Base-by-base conservation (phyloP, 192 early-diverging fungal species). In the Gonapodya prolifera region DNA sequence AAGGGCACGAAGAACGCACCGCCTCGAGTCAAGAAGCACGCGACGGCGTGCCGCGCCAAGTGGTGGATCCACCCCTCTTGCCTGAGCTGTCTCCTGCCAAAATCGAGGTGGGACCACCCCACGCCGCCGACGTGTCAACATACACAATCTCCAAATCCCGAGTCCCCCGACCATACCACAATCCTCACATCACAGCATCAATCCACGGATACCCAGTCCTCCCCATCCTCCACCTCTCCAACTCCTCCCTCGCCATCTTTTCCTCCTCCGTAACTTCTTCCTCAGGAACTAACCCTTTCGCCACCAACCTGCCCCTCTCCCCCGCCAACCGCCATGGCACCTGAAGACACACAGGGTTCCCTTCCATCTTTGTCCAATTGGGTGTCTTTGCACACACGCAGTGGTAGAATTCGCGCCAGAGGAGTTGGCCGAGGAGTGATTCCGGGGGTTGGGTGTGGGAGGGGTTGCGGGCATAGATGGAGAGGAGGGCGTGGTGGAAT, bases 41-140 rank as follows among this genome's bases (percentile, higher is more conserved):
- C 82, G 31, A 81, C 78, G 13, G 75, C 30, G 73, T 83, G 82
- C 31, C 82, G 75, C 28, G 70, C 80, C 1, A 83, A 77, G 75
- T 83, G 82, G 69, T 83, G 82, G 1, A 83, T 79, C 82, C 82
- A 83, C 0, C 82, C 82, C 75, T 83, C 82, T 29, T 69, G 71
- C n/a, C 70, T 32, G 33, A 83, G 73, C 69, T 83, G 82, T 1
- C 30, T n/a, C n/a, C n/a, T n/a, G n/a, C n/a, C n/a, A n/a, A n/a
- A n/a, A n/a, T n/a, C n/a, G n/a, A n/a, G n/a, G n/a, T n/a, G n/a
- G n/a, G n/a, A n/a, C n/a, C n/a, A n/a, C n/a, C n/a, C n/a, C n/a
- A n/a, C n/a, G n/a, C n/a, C n/a, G n/a, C n/a, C n/a, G n/a, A n/a
- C n/a, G n/a, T n/a, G n/a, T n/a, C n/a, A n/a, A n/a, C n/a, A n/a